A percentile compares a stretch with the other conserved stretches of the same genome.
Evolutionary conservation across 202 grass and related monocot species (phyloP).

Genomic region (Tripidium arundinaceum): DNA sequence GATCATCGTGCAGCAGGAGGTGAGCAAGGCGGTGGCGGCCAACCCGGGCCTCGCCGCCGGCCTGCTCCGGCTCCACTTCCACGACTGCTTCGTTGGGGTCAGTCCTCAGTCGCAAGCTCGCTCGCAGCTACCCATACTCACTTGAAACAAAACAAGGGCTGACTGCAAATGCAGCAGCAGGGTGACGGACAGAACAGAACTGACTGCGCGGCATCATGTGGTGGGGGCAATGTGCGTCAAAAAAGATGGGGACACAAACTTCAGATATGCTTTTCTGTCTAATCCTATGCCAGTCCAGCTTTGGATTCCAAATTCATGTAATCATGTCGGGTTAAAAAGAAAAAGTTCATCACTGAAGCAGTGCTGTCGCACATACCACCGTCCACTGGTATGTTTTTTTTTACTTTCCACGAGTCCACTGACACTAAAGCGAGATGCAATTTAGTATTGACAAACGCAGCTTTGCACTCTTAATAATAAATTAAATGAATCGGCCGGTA

Average conservation of each 20-base stretch:
- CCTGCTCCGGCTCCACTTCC: slow-evolving; percentile 75
- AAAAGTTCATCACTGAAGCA: neutral
- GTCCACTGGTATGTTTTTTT: too few species aligned
- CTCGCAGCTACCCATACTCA: too few species aligned
- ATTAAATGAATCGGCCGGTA: neutral
- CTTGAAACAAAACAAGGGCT: too few species aligned
- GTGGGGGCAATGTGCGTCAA: slow-evolving; percentile 5
- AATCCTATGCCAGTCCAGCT: slow-evolving; percentile 12
- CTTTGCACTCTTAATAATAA: neutral
- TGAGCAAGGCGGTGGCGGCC: slow-evolving; percentile 43
- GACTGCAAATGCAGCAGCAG: too few species aligned
- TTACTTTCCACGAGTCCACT: neutral
- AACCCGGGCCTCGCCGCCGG: slow-evolving; percentile 63
- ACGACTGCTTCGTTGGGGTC: slow-evolving; percentile 79
- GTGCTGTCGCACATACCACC: neutral
- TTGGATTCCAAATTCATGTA: slow-evolving; percentile 19
- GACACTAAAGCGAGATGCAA: neutral
- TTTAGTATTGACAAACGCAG: slow-evolving; percentile 2
- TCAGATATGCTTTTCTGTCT: slow-evolving; percentile 7
- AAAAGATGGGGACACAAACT: slow-evolving; percentile 17
- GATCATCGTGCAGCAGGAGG: slow-evolving; percentile 75
- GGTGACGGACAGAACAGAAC: too few species aligned
- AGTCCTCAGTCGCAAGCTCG: neutral
- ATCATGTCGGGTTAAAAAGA: slow-evolving; percentile 27
- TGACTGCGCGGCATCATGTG: slow-evolving; percentile 29